Base-by-base conservation (phyloP, 345 rosid genomes). In the Lumnitzera racemosa region DNA sequence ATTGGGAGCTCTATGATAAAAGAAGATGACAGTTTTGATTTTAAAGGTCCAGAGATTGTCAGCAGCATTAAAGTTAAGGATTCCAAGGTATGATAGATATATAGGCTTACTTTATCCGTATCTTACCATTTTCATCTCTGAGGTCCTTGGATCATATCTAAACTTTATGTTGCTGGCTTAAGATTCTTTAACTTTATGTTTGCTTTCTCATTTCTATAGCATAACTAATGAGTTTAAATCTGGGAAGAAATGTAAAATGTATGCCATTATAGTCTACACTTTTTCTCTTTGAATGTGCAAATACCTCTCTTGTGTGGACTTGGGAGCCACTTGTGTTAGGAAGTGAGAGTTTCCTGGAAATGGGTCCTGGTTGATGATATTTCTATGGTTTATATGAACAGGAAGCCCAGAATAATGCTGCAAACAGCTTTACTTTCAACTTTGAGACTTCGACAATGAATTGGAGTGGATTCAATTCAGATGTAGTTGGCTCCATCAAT, bases 1-100 rank as follows among this genome's bases (percentile, higher is more conserved):
- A 29, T 62, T 51, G 50, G 56, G 46, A 47, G 12, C 49, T n/a
- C 50, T 49, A 68, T 72, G 78, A 85, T 81, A 67, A 56, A 25
- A 24, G 43, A 25, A 23, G 61, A 57, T 57, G 47, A 57, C 47
- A 51, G 47, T 64, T 68, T 67, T 63, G 67, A 57, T 51, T 68
- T 68, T 55, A 57, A 53, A 58, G 62, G 36, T n/a, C 36, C 63
- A 27, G 59, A 31, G 53, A 7, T 48, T 51, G 55, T 17, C 41
- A 48, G 16, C 53, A 41, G 55, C 17, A 29, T 24, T 36, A 60
- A 67, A 50, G 63, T 48, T 15, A 47, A 25, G 29, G 46, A n/a
- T 51, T 24, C 41, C 6, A 29, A 60, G 63, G 63, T 60, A 50
- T 13, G 27, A 49, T 3, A 13, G 46, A 49, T 60, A 14, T 48